Base-by-base conservation (phyloP, 2,329 filamentous ascomycete species). In the Cercospora brassicicola region DNA sequence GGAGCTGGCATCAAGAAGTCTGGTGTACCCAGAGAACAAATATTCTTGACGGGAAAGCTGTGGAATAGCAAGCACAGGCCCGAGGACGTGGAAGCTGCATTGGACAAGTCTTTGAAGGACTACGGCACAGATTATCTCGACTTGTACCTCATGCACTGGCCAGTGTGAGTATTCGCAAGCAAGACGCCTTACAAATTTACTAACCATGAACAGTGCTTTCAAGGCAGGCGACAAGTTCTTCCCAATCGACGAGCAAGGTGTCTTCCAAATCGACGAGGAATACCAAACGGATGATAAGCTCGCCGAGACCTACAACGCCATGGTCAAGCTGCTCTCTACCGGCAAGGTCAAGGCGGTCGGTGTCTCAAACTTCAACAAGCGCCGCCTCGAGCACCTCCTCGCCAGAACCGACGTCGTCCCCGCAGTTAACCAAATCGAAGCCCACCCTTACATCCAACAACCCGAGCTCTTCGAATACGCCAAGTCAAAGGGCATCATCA, bases 41-140 rank as follows among this genome's bases (percentile, higher is more conserved):
- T 77, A 64, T 78, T 77, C 71, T 67, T 78, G 31, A 88, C 87
- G n/a, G 84, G 83, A 70, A 89, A 89, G 79, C 80, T 89, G 11
- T 89, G 86, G 86, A 88, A 88, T 78, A 86, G 81, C 11, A 79
- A 84, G 48, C 85, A 87, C 72, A 77, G 89, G 90, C 84, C 88
- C 53, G 71, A 84, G 45, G 79, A 68, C 55, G 62, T 71, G 18
- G 69, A 71, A 64, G 60, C 60, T 33, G 69, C 69, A 2, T 39
- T 71, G 45, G 67, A 70, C 53, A 59, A 78, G 10, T 81, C 79
- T 30, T 76, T 85, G 23, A 77, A 79, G 69, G 77, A 83, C 20
- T 76, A 84, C 45, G 78, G 78, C 23, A 78, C 78, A 1, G 79
- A 80, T 18, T 85, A 86, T 72, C 79, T 86, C 11, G 83, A 86